These are phyloP conservation scores for Tolypocladium pustulatum DNA, from an alignment of 2,329 filamentous ascomycete species.

Conservation along the genomic window DNA sequence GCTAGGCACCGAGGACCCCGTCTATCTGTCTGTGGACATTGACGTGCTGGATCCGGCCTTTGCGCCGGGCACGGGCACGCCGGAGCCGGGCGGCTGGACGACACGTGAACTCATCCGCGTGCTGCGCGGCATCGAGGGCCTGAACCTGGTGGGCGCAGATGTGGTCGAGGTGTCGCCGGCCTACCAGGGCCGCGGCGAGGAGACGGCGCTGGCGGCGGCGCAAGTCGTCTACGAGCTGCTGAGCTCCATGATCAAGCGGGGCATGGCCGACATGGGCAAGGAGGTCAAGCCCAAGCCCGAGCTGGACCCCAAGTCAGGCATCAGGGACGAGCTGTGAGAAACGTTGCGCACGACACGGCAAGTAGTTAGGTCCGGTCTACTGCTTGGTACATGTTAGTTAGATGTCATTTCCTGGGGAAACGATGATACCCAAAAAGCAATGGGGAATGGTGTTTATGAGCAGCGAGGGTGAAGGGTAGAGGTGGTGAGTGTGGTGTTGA, in stretches of 20 bases:
- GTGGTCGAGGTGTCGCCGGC: conserved; percentile 77
- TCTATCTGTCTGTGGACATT: conserved; percentile 74
- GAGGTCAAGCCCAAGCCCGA: conserved; percentile 25
- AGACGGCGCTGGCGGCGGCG: conserved; percentile 71
- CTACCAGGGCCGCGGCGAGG: conserved; percentile 72
- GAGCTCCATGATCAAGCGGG: conserved; percentile 58
- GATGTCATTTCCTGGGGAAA: not conserved
- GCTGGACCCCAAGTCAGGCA: conserved; percentile 19
- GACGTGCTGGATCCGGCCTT: conserved; percentile 68
- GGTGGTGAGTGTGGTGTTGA: not conserved
- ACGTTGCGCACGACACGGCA: too few relatives aligned
- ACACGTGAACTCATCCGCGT: conserved; percentile 80
- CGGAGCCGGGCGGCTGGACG: conserved; percentile 86
- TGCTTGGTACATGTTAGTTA: too few relatives aligned
- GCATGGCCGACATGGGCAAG: conserved; percentile 30
- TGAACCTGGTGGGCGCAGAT: conserved; percentile 84
- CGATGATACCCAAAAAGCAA: not conserved
- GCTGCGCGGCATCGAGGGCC: conserved; percentile 65
- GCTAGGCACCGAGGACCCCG: conserved; percentile 65
- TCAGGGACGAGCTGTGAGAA: conserved; percentile 28
- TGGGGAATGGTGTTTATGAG: not conserved
- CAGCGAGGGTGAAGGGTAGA: not conserved
- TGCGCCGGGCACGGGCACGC: conserved; percentile 71
- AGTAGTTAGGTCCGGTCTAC: too few relatives aligned
- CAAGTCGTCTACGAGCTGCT: conserved; percentile 82